These are phyloP conservation scores for Suhomyces kunorum DNA, from an alignment of 1,139 yeast species.

Conservation along the genomic window DNA sequence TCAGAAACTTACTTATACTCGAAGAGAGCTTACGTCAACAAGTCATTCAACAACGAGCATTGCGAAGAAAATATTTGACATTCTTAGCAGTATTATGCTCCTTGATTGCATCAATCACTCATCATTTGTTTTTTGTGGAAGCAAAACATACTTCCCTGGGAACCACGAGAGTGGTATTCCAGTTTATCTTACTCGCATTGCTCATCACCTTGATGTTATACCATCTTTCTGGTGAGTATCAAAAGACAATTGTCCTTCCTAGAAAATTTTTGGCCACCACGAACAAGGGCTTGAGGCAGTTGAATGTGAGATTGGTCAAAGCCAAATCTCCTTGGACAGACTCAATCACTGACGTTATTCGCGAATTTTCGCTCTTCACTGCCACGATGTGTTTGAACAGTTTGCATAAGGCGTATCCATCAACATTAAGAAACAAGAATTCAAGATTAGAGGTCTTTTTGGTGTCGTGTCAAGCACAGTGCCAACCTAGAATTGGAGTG, in stretches of 20 bases:
- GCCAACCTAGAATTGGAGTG: constrained; percentile 49
- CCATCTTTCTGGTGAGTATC: constrained; percentile 86
- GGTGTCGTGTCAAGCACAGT: constrained; percentile 46
- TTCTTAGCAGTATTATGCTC: constrained; percentile 60
- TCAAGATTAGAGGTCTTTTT: constrained; percentile 46
- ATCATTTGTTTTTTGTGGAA: constrained; percentile 40
- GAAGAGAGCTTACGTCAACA: constrained; percentile 87
- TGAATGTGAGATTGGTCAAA: constrained; percentile 76
- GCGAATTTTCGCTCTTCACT: constrained; percentile 40
- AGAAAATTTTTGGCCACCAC: constrained; percentile 75
- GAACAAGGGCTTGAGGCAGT: constrained; percentile 82
- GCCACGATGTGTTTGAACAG: constrained; percentile 29
- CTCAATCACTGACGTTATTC: constrained; percentile 45
- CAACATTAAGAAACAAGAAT: constrained; percentile 31
- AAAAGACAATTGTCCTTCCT: constrained; percentile 79
- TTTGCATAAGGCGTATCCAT: constrained; percentile 40
- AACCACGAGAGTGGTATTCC: constrained; percentile 49
- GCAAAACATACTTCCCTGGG: constrained; percentile 25
- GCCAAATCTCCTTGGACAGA: constrained; percentile 63
- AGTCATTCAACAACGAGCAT: constrained; percentile 65
- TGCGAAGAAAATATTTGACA: constrained; percentile 71
- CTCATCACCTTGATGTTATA: constrained; percentile 72
- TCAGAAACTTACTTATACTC: constrained; percentile 74
- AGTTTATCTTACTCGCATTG: constrained; percentile 66
- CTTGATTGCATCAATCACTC: constrained; percentile 42